Evolutionary conservation across 257 asterid genomes (phyloP), one percentile per base, ranked within the genome.

Genomic region (Forsythia suspensa): DNA sequence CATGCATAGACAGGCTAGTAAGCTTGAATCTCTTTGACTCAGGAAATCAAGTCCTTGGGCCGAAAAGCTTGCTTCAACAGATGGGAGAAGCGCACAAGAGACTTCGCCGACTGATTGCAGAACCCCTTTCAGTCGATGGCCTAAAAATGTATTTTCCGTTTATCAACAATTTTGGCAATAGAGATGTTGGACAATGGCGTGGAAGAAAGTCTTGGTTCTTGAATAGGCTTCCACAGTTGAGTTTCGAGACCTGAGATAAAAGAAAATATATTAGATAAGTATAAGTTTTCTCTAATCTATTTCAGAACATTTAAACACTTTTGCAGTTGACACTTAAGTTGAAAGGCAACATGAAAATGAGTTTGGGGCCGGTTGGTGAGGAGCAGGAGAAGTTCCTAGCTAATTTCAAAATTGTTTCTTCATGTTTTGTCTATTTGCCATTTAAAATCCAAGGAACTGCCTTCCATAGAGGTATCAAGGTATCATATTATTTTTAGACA

Each of bases 261-360:
- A 5, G 6, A 70, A 11, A 67, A 71, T 13, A 46, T 4, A 39
- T 38, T 2, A 18, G 24, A 6, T 24, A 43, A 8, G 29, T 71
- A 4, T 24, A 43, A 8, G 29, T 71, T 70, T 74, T 37, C 16
- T 70, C 73, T 73, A 48, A 5, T 24, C 8, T 11, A 51, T 78
- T 73, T 52, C 72, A 76, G 37, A 82, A 52, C 66, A 34, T 72
- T 9, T 70, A 44, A 8, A 46, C 77, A 63, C 5, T 16, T 38
- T 82, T 84, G 88, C 89, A 93, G 97, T 93, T 91, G 80, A 91
- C 94, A 0, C 79, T 93, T 48, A 93, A 93, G 88, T 97, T 93
- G 68, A 93, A 91, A 51, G 94, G 97, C 75, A 88, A 93, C 84
- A 93, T 93, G 95, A 91, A 91, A 75, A 93, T 93, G 97, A 93